Conservation (phyloP, 2,329 filamentous ascomycete genomes). For the Rhynchosporium graminicola region DNA sequence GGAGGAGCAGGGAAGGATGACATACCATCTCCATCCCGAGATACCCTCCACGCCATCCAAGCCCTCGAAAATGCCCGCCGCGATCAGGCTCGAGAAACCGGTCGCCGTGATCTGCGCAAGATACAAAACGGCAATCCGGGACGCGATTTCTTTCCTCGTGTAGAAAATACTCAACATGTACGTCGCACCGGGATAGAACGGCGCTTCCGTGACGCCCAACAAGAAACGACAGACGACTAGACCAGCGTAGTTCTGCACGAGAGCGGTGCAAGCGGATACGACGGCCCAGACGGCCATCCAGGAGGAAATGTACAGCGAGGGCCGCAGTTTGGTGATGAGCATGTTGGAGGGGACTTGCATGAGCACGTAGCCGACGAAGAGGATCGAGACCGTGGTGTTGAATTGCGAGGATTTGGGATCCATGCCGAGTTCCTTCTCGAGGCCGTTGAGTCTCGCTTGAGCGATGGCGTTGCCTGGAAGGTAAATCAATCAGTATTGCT, state of each 20-base stretch:
- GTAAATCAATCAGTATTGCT: not conserved
- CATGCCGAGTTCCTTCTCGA: conserved; percentile 54
- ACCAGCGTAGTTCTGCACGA: conserved; percentile 43
- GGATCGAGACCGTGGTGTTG: conserved; percentile 49
- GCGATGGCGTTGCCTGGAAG: conserved; percentile 54
- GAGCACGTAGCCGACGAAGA: conserved; percentile 52
- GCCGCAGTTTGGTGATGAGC: conserved; percentile 44
- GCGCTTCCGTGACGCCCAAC: conserved; percentile 26
- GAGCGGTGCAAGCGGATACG: conserved; percentile 43
- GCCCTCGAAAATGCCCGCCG: conserved; percentile 43
- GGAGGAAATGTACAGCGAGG: conserved; percentile 37
- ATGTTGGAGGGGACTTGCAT: conserved; percentile 51
- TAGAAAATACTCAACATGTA: conserved; percentile 57
- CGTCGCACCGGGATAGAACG: conserved; percentile 50
- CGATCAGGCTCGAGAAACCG: conserved; percentile 54
- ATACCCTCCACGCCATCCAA: conserved; percentile 43
- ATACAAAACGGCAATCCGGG: conserved; percentile 48
- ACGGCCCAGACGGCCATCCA: conserved; percentile 47
- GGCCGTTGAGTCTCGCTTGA: conserved; percentile 54
- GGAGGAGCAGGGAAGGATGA: not conserved
- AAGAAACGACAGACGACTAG: conserved; percentile 44
- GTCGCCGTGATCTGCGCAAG: conserved; percentile 47
- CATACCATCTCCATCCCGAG: conserved; percentile 44
- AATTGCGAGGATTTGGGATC: conserved; percentile 47
- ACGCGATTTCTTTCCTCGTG: conserved; percentile 50